Conservation (phyloP, 2,329 filamentous ascomycete species). For the Tolypocladium sp. region DNA sequence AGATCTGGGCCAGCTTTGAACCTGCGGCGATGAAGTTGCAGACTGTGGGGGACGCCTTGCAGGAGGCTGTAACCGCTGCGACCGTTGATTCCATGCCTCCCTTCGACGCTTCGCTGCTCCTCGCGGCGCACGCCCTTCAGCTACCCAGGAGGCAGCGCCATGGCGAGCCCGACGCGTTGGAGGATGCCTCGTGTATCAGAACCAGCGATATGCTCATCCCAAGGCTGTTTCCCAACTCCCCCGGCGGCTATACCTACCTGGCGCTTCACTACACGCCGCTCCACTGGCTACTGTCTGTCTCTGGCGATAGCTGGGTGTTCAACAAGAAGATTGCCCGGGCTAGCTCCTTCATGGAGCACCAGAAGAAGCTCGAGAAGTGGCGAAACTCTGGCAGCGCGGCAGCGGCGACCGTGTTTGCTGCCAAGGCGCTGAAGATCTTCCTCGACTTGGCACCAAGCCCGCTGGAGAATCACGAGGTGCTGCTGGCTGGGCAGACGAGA, state of each 20-base stretch:
- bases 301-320: slow-evolving; percentile 50
- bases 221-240: slow-evolving; percentile 33
- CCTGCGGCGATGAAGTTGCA: slow-evolving; percentile 13
- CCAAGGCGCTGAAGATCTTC: slow-evolving; percentile 39
- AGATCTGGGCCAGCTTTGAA: slow-evolving; percentile 34
- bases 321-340: slow-evolving; percentile 39
- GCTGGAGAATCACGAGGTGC: slow-evolving; percentile 1
- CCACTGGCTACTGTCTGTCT: slow-evolving; percentile 46
- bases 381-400: slow-evolving; percentile 33
- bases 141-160: slow-evolving; percentile 23
- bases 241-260: slow-evolving; percentile 43
- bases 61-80: slow-evolving; percentile 25
- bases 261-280: slow-evolving; percentile 51
- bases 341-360: slow-evolving; percentile 35
- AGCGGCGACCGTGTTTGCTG: slow-evolving; percentile 39
- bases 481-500: slow-evolving; percentile 1
- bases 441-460: slow-evolving; percentile 18
- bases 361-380: slow-evolving; percentile 37
- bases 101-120: slow-evolving; percentile 31
- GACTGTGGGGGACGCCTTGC: slow-evolving; percentile 17
- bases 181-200: slow-evolving; percentile 13
- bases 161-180: slow-evolving; percentile 15
- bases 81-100: slow-evolving; percentile 22
- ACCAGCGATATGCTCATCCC: slow-evolving; percentile 19
- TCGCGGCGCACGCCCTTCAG: slow-evolving; percentile 27